These are phyloP conservation scores for Pichia kluyveri DNA, from an alignment of 805 yeast genomes.

Conservation along the genomic window DNA sequence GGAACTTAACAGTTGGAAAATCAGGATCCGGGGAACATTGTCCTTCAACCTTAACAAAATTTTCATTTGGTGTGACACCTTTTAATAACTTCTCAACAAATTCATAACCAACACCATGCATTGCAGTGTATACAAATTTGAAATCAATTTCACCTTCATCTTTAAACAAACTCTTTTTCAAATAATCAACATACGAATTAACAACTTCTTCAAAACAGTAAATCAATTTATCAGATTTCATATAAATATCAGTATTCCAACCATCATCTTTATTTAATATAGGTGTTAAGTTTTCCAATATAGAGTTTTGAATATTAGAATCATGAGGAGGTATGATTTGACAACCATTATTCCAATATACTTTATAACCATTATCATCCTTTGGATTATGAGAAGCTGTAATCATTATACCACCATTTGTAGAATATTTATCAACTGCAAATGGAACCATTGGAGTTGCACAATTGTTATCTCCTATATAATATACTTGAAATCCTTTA, in stretches of 20 bases:
- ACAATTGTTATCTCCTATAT: constrained; percentile 32
- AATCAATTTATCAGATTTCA: constrained; percentile 20
- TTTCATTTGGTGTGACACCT: constrained; percentile 11
- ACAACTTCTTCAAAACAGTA: constrained; percentile 36
- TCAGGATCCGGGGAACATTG: constrained; percentile 77
- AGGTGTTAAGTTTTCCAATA: constrained; percentile 53
- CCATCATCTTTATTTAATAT: constrained; percentile 33
- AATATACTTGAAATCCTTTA: constrained; percentile 63
- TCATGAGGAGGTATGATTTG: constrained; percentile 95
- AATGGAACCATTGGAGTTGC: constrained; percentile 95
- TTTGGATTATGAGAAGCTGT: constrained; percentile 88
- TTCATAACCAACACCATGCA: constrained; percentile 89
- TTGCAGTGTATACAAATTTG: constrained; percentile 76
- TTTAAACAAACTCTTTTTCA: constrained; percentile 27
- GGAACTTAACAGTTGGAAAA: constrained; percentile 80
- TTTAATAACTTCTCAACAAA: constrained; percentile 38
- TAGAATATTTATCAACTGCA: constrained; percentile 51
- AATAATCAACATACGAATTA: constrained; percentile 29
- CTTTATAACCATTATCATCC: constrained; percentile 88
- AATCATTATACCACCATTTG: constrained; percentile 84
- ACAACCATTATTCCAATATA: constrained; percentile 88
- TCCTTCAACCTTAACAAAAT: constrained; percentile 39
- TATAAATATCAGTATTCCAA: constrained; percentile 26
- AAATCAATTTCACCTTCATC: constrained; percentile 22
- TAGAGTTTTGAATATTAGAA: constrained; percentile 53